Evolutionary conservation across 1,284 basidiomycete genomes (phyloP).

Genomic region (Pascua sp.): DNA sequence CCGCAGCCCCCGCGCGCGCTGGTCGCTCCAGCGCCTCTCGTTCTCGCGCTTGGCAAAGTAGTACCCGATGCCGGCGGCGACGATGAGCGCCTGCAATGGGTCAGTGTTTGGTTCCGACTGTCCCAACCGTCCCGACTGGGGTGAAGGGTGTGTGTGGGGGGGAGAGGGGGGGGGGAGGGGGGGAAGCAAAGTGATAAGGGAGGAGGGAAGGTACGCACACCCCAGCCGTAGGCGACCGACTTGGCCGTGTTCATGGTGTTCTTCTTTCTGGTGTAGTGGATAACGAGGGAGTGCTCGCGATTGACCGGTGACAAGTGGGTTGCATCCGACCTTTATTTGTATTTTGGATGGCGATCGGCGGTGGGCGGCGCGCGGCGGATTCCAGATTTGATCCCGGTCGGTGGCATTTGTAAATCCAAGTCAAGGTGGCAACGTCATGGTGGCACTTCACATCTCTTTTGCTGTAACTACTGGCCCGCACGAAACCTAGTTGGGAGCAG

Average conservation of each 20-base stretch:
- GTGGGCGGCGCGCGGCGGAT: too few relatives aligned
- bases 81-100: constrained; percentile 47
- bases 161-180: too few relatives aligned
- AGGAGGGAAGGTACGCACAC: constrained; percentile 1
- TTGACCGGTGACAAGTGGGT: not conserved
- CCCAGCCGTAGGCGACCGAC: constrained; percentile 15
- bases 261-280: not conserved
- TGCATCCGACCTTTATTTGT: too few relatives aligned
- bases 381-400: too few relatives aligned
- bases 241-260: constrained; percentile 13
- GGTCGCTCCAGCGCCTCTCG: constrained; percentile 16
- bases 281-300: not conserved
- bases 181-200: too few relatives aligned
- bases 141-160: too few relatives aligned
- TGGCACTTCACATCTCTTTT: too few relatives aligned
- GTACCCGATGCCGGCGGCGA: constrained; percentile 54
- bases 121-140: too few relatives aligned
- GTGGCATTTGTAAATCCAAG: not conserved
- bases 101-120: not conserved
- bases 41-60: constrained; percentile 38
- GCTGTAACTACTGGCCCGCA: too few relatives aligned
- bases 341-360: too few relatives aligned
- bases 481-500: too few relatives aligned
- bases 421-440: too few relatives aligned
- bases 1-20: constrained; percentile 14